Conservation (phyloP, 345 rosid species). For the Sisymbrium altissimum region DNA sequence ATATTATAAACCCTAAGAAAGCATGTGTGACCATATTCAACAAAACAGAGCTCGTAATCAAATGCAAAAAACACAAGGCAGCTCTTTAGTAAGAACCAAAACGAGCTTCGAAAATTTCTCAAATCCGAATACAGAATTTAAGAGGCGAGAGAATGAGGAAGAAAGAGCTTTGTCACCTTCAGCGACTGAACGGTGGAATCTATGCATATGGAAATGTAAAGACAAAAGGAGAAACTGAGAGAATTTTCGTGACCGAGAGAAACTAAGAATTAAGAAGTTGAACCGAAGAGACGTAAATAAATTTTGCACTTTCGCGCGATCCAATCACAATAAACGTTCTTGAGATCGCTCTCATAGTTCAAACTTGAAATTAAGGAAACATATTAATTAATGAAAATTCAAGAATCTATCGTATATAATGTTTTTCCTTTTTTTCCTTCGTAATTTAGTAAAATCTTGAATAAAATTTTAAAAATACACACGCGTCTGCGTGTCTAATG, state of each 20-base stretch:
- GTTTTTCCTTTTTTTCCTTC: neutral
- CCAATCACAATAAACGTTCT: neutral
- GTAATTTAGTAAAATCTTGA: neutral
- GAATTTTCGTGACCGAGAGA: neutral
- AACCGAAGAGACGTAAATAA: neutral
- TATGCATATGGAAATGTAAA: neutral
- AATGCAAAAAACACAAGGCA: neutral
- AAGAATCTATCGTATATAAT: neutral
- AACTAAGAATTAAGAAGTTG: neutral
- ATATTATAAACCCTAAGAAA: neutral
- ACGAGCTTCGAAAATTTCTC: neutral
- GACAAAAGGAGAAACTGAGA: neutral
- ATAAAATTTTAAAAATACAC: no score
- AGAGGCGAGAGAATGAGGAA: neutral
- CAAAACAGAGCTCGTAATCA: neutral
- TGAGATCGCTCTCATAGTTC: neutral
- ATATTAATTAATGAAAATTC: neutral
- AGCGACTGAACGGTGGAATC: slow-evolving; percentile 1
- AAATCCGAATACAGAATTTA: neutral
- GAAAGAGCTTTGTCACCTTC: slow-evolving; percentile 11
- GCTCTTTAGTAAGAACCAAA: neutral
- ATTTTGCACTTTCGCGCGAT: neutral
- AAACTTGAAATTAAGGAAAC: neutral
- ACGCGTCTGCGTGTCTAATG: no score
- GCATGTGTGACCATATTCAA: neutral